Evolutionary conservation across 2,329 filamentous ascomycete genomes (phyloP), one percentile per base, ranked within the genome.

Genomic region (Calonectria pauciramosa): DNA sequence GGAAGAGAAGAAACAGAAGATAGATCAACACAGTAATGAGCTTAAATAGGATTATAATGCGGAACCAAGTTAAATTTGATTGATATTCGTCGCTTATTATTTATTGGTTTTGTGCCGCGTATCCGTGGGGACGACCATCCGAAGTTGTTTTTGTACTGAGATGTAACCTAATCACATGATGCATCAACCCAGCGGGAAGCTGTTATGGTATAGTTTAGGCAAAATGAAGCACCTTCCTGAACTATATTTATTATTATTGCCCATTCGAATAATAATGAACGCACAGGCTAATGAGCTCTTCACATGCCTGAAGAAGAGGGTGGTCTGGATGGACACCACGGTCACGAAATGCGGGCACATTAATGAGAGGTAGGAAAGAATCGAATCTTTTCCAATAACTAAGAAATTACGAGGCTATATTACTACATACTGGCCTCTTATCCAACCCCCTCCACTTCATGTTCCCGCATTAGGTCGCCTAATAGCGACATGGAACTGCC

Each of bases 1-100:
- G 10, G 90, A 92, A 63, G 91, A 94, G 78, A 90, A 93, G 82
- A 89, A 89, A 69, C 86, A 87, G 75, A 83, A 86, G 52, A 83
- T 88, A 8, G 85, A 87, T 36, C 82, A 86, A 68, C 80, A 77
- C 23, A 78, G 78, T 20, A 65, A 49, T 32, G 38, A 28, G 2
- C 13, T 49, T n/a, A 49, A 65, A 47, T 65, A 65, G 28, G 44
- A 7, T 32, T 49, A 47, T 20, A 41, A 63, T 20, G 8, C 2
- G 11, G 36, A 23, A 23, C 41, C 30, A 11, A 30, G 13, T 41
- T 28, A 28, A 41, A 63, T 28, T 18, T 20, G 4, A 63, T 28
- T 41, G 10, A 38, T 28, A 3, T 9, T 38, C 3, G 18, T 10
- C 28, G 8, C 10, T n/a, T 4, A 16, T 6, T 34, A 3, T 3